Conservation (phyloP, 192 early-diverging fungal species). For the Podila epicladia region DNA sequence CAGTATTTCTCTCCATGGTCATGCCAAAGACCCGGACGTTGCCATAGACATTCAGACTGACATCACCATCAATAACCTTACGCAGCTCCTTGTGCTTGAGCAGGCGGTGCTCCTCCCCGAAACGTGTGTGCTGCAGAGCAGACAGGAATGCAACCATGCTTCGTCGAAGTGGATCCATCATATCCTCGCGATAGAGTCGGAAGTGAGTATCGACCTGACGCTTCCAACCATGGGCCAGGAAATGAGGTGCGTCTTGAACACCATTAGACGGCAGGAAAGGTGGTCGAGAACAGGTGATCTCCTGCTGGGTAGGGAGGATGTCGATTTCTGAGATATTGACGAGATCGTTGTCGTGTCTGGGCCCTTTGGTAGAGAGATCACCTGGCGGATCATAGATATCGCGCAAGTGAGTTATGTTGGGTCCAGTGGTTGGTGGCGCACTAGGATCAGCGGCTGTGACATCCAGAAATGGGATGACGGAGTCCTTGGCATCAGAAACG, state of each 20-base stretch:
- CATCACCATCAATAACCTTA: slow-evolving; percentile 28
- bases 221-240: slow-evolving; percentile 52
- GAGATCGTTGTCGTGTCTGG: slow-evolving; percentile 65
- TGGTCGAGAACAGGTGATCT: slow-evolving; percentile 45
- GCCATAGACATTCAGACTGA: slow-evolving; percentile 50
- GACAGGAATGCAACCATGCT: slow-evolving; percentile 57
- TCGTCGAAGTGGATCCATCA: slow-evolving; percentile 53
- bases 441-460: neutral
- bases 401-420: slow-evolving; percentile 29
- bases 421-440: neutral
- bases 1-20: slow-evolving; percentile 20
- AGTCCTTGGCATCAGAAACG: slow-evolving; percentile 14
- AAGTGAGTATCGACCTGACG: slow-evolving; percentile 69
- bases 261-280: slow-evolving; percentile 65
- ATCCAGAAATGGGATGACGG: neutral
- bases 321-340: slow-evolving; percentile 54
- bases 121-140: slow-evolving; percentile 8
- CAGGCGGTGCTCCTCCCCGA: slow-evolving; percentile 11
- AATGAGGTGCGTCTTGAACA: slow-evolving; percentile 53
- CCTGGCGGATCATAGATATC: slow-evolving; percentile 45
- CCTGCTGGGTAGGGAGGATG: slow-evolving; percentile 63
- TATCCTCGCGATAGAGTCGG: slow-evolving; percentile 67
- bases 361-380: slow-evolving; percentile 36
- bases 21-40: slow-evolving; percentile 48
- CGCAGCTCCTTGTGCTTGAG: slow-evolving; percentile 24